These are phyloP conservation scores for Cordyceps cateniannulata DNA, from an alignment of 2,329 filamentous ascomycete genomes.

Conservation along the genomic window DNA sequence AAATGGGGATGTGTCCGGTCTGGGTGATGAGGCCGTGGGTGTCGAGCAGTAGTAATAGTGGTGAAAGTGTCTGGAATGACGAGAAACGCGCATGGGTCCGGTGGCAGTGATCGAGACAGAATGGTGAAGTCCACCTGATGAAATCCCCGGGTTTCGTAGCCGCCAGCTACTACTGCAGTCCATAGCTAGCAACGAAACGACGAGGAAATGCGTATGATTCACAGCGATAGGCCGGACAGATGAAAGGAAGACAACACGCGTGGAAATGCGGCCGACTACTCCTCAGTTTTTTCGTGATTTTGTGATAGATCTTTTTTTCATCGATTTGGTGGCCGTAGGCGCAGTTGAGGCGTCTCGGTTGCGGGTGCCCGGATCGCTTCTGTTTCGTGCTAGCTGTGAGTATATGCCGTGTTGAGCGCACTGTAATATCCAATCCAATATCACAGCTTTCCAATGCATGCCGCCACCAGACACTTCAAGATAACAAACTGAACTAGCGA, in stretches of 20 bases:
- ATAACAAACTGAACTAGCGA: neutral
- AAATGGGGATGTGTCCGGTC: neutral
- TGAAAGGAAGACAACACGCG: neutral
- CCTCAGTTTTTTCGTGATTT: neutral
- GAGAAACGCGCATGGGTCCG: neutral
- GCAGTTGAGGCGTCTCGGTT: neutral
- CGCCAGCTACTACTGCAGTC: neutral
- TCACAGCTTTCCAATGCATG: neutral
- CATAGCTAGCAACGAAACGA: neutral
- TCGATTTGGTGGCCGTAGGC: neutral
- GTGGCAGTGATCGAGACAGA: neutral
- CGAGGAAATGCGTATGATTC: neutral
- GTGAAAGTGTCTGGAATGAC: neutral
- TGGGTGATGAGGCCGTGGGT: neutral
- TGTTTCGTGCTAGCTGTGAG: neutral
- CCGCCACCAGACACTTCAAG: neutral
- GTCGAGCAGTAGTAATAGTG: constrained; percentile 1
- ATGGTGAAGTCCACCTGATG: neutral
- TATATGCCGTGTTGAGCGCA: neutral
- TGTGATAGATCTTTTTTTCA: neutral
- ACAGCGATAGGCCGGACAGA: neutral
- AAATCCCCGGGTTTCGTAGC: neutral
- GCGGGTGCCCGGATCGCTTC: neutral
- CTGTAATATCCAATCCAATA: constrained; percentile 9
- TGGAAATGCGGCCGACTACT: neutral